These are phyloP conservation scores for Flammula alnicola DNA, from an alignment of 1,284 basidiomycete species.

Conservation along the genomic window DNA sequence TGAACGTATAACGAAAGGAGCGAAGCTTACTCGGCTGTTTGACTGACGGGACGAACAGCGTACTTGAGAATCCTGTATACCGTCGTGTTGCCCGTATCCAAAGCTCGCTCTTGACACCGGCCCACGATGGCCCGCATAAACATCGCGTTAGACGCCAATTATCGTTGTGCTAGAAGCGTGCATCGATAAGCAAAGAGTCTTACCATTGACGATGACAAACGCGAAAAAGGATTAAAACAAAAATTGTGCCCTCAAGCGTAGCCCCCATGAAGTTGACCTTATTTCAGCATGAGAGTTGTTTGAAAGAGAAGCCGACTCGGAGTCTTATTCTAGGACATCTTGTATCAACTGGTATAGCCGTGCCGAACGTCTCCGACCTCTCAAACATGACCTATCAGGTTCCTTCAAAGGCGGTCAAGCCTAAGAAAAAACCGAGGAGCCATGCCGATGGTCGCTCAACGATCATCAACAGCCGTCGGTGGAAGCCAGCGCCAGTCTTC, in stretches of 20 bases:
- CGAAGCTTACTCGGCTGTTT: slow-evolving; percentile 59
- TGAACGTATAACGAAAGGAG: slow-evolving; percentile 4
- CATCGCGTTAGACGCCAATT: slow-evolving; percentile 73
- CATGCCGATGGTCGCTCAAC: slow-evolving; percentile 18
- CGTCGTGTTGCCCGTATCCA: slow-evolving; percentile 40
- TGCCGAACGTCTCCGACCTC: slow-evolving; percentile 40
- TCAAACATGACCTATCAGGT: slow-evolving; percentile 25
- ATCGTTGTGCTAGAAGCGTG: slow-evolving; percentile 50
- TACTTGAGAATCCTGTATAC: slow-evolving; percentile 81
- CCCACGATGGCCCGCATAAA: slow-evolving; percentile 81
- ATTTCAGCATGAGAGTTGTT: slow-evolving; percentile 80
- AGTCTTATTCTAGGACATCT: slow-evolving; percentile 75
- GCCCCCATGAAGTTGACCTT: slow-evolving; percentile 77
- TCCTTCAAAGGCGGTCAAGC: slow-evolving; percentile 9
- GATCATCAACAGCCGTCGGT: slow-evolving; percentile 62
- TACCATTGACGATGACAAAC: slow-evolving; percentile 23
- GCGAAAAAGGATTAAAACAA: slow-evolving; percentile 15
- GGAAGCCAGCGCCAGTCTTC: slow-evolving; percentile 84
- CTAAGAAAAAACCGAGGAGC: slow-evolving; percentile 19
- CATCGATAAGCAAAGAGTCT: slow-evolving; percentile 10
- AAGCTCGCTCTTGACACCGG: slow-evolving; percentile 59
- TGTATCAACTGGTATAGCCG: slow-evolving; percentile 82
- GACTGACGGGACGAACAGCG: slow-evolving; percentile 74
- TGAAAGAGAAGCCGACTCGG: slow-evolving; percentile 40
- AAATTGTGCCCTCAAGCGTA: slow-evolving; percentile 80